Base-by-base conservation (phyloP, 768 basidiomycete genomes). In the Rhodotorula taiwanensis region DNA sequence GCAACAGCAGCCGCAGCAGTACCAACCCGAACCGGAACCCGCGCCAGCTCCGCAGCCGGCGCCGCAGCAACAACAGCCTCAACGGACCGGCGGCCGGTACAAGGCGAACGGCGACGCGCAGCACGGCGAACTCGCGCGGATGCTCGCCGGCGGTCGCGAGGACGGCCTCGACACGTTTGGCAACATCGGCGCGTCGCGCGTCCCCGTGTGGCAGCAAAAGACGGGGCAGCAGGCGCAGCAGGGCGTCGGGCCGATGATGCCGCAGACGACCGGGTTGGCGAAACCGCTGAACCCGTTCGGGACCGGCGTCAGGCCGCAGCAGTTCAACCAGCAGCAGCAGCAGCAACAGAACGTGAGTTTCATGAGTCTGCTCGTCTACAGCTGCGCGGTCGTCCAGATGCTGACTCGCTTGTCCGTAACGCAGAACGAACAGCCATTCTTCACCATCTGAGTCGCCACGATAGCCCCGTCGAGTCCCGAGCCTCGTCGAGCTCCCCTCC, bases 121-220 rank as follows among this genome's bases (percentile, higher is more conserved):
- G 60, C 81, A 89, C 72, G 74, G 83, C 20, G 82, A 85, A 42
- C 82, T 99, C 56, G 92, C 93, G 4, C 79, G 76, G 56, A 76
- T 97, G 70, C 84, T 97, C 66, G 93, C 89, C 10, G 89, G 88
- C 49, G 76, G 80, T 31, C 42, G 61, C n/a, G 93, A 95, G 60
- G 91, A 89, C 70, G 94, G 95, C 2, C 79, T 87, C 74, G 95
- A 99, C 77, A 94, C 94, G 56, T 72, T 97, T 73, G 94, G 94
- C 54, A 99, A 98, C 75, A 71, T 83, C 36, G 94, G 94, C 25
- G 65, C 79, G 55, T 74, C 94, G 43, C 62, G 71, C 4, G 55
- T 72, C 5, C 67, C 69, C 2, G 55, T 69, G n/a, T 69, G 52
- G 55, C 59, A 61, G 54, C 58, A 60, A n/a, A 64, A 61, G 55